Evolutionary conservation across 2,329 filamentous ascomycete genomes (phyloP).

Genomic region (Paradendryphiella salina): DNA sequence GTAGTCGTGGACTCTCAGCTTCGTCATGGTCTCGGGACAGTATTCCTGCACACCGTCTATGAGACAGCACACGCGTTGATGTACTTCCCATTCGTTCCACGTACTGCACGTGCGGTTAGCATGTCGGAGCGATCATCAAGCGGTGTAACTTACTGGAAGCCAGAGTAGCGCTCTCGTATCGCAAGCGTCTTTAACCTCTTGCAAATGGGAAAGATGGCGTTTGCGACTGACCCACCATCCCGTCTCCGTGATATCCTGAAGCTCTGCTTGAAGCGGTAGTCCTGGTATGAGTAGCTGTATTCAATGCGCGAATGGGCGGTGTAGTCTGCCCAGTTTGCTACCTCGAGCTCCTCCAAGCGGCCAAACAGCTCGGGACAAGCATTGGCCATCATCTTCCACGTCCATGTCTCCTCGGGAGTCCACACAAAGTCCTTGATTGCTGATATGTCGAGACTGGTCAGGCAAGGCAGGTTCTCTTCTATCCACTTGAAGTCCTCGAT

Average conservation of each 20-base stretch:
- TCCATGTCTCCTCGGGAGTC: constrained; percentile 45
- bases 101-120: constrained; percentile 25
- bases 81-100: constrained; percentile 47
- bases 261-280: constrained; percentile 44
- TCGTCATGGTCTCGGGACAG: constrained; percentile 38
- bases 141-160: constrained; percentile 31
- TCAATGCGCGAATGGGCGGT: constrained; percentile 43
- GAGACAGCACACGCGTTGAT: constrained; percentile 44
- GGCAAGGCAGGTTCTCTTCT: constrained; percentile 41
- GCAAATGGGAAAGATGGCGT: constrained; percentile 40
- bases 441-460: constrained; percentile 40
- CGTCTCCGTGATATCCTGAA: constrained; percentile 42
- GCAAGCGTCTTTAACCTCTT: constrained; percentile 38
- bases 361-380: constrained; percentile 39
- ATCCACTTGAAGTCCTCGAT: constrained; percentile 46
- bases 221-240: constrained; percentile 42
- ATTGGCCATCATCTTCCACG: constrained; percentile 40
- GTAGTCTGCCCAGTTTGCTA: constrained; percentile 46
- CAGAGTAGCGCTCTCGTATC: constrained; percentile 41
- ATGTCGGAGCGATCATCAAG: not conserved
- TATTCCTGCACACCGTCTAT: constrained; percentile 39
- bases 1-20: constrained; percentile 42
- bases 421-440: constrained; percentile 47
- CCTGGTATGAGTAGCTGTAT: constrained; percentile 45
- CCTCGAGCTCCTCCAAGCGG: constrained; percentile 41